Evolutionary conservation across 129 eudicot genomes (phyloP).

Genomic region (Saposhnikovia divaricata): DNA sequence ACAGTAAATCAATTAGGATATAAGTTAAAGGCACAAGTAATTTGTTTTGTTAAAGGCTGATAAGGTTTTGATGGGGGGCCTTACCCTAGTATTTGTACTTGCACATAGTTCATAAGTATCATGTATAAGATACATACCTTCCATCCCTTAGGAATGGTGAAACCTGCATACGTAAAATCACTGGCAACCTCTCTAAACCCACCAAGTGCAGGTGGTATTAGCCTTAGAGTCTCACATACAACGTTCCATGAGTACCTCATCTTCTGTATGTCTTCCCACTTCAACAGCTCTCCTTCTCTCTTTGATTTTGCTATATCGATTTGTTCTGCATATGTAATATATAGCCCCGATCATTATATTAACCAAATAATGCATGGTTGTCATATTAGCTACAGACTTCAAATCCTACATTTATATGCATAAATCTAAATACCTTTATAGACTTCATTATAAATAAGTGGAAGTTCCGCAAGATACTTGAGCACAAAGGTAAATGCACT

Average conservation of each 20-base stretch:
- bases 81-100: no score
- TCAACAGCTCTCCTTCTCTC: background rate
- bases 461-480: conserved; percentile 31
- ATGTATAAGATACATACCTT: background rate
- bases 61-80: no score
- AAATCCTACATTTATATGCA: background rate
- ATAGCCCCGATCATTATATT: no score
- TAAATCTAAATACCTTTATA: conserved; percentile 19
- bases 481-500: conserved; percentile 17
- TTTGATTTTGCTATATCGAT: conserved; percentile 2
- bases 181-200: conserved; percentile 8
- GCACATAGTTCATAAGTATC: no score
- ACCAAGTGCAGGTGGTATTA: conserved; percentile 4
- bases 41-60: no score
- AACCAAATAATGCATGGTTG: background rate
- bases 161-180: conserved; percentile 4
- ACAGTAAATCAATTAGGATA: no score
- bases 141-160: conserved; percentile 14
- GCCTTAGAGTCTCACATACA: background rate
- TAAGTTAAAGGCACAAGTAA: no score
- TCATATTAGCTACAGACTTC: background rate
- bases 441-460: conserved; percentile 29
- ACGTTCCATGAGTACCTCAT: conserved; percentile 7
- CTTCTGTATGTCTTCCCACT: conserved; percentile 13
- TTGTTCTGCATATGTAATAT: background rate